phyloP scores from a whole-genome alignment of 305 asterid genomes.

The Solanum hybrid region DNA sequence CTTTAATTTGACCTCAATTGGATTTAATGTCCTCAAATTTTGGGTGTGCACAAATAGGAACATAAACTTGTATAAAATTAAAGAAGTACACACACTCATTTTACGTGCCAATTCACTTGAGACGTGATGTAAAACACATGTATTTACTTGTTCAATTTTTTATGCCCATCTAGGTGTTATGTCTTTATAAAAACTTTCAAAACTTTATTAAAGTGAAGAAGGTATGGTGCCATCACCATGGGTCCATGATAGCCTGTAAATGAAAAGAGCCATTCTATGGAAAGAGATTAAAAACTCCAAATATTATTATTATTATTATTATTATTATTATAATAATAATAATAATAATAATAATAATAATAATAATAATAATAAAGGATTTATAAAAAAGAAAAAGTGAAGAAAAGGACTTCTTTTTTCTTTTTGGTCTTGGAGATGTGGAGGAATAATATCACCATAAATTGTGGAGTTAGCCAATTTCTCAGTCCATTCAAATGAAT shows the following conservation, averaged over 20 bases:
- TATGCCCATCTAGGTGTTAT: not conserved
- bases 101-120: not conserved
- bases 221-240: slow-evolving; percentile 15
- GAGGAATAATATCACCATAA: not conserved
- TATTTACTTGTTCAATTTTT: no score
- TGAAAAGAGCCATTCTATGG: not conserved
- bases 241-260: slow-evolving; percentile 15
- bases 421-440: not conserved
- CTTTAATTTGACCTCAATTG: no score
- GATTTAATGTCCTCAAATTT: no score
- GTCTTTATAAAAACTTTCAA: not conserved
- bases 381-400: not conserved
- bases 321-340: no score
- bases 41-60: accelerated
- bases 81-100: no score
- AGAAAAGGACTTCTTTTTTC: not conserved
- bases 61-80: no score
- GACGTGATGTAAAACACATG: not conserved
- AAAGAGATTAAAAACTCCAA: not conserved
- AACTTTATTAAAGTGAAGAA: slow-evolving; percentile 3
- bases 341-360: no score
- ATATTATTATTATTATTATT: no score
- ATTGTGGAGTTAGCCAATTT: not conserved
- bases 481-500: not conserved
- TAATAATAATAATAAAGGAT: no score